phyloP scores from a whole-genome alignment of 2,329 filamentous ascomycete species.

The Chaetomium globosum region DNA sequence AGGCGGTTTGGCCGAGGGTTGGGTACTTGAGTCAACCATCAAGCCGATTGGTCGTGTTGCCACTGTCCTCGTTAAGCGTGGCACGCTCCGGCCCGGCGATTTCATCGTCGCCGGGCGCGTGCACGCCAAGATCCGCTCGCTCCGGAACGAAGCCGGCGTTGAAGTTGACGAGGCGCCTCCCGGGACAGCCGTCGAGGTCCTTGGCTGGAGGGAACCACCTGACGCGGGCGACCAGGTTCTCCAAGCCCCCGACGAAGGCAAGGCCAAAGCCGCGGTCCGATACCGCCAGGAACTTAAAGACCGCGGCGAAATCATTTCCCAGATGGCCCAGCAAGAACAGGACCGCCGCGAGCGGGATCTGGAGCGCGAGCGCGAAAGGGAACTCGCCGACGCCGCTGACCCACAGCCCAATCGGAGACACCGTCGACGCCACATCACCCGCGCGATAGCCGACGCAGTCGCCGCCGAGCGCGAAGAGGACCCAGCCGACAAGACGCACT shows the following conservation, averaged over 20 bases:
- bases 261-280: slow-evolving; percentile 74
- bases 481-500: slow-evolving; percentile 46
- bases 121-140: slow-evolving; percentile 80
- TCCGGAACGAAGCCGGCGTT: slow-evolving; percentile 82
- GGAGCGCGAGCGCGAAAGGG: slow-evolving; percentile 47
- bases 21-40: slow-evolving; percentile 88
- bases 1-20: slow-evolving; percentile 81
- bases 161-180: slow-evolving; percentile 74
- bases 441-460: slow-evolving; percentile 40
- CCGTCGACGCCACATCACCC: neutral
- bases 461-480: slow-evolving; percentile 41
- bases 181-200: slow-evolving; percentile 86
- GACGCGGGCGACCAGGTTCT: slow-evolving; percentile 84
- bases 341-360: slow-evolving; percentile 60
- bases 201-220: slow-evolving; percentile 88
- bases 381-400: slow-evolving; percentile 34
- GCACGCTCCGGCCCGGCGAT: slow-evolving; percentile 79
- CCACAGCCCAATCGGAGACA: neutral
- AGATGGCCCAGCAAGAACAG: slow-evolving; percentile 73
- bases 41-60: slow-evolving; percentile 83
- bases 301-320: slow-evolving; percentile 73
- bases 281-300: slow-evolving; percentile 74
- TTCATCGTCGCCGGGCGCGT: slow-evolving; percentile 84
- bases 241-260: slow-evolving; percentile 76
- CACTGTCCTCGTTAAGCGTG: slow-evolving; percentile 84